These are phyloP conservation scores for Metschnikowia shivogae DNA, from an alignment of 805 yeast genomes.

Conservation along the genomic window DNA sequence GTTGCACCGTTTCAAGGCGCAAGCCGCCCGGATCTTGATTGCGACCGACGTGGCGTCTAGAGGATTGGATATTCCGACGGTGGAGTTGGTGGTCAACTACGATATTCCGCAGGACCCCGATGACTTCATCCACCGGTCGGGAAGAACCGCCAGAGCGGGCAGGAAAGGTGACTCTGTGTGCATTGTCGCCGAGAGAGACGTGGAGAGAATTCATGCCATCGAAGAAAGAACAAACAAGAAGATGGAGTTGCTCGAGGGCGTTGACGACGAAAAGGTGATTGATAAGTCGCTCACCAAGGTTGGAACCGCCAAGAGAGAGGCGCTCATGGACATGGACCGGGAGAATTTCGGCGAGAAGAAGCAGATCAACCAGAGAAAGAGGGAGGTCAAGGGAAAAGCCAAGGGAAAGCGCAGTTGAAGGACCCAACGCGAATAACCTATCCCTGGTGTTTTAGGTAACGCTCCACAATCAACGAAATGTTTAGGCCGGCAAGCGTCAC, in stretches of 20 bases:
- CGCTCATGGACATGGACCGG: slow-evolving; percentile 88
- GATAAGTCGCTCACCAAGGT: slow-evolving; percentile 65
- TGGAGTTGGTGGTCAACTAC: slow-evolving; percentile 82
- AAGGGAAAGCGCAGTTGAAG: neutral
- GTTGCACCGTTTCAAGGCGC: slow-evolving; percentile 87
- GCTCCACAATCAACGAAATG: slow-evolving; percentile 23
- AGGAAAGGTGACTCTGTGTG: slow-evolving; percentile 79
- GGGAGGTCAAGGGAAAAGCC: slow-evolving; percentile 9
- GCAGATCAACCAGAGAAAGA: slow-evolving; percentile 46
- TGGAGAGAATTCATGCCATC: slow-evolving; percentile 73
- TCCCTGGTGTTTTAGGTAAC: slow-evolving; percentile 6
- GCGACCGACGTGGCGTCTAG: slow-evolving; percentile 98
- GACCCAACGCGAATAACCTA: neutral
- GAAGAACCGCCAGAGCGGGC: slow-evolving; percentile 99
- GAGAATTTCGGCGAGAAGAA: slow-evolving; percentile 80
- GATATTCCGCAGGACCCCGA: slow-evolving; percentile 96
- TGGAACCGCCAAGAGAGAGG: slow-evolving; percentile 83
- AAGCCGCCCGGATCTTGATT: slow-evolving; percentile 86
- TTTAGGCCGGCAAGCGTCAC: slow-evolving; percentile 34
- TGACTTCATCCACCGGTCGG: slow-evolving; percentile 94
- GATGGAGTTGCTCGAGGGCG: slow-evolving; percentile 68
- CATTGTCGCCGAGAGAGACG: slow-evolving; percentile 81
- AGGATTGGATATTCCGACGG: slow-evolving; percentile 95
- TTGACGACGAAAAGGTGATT: slow-evolving; percentile 74
- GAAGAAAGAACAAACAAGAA: slow-evolving; percentile 79